A percentile compares a stretch with the other conserved stretches of the same genome.
phyloP scores from a whole-genome alignment of 176 grass and related monocot species.

The Lolium perenne region DNA sequence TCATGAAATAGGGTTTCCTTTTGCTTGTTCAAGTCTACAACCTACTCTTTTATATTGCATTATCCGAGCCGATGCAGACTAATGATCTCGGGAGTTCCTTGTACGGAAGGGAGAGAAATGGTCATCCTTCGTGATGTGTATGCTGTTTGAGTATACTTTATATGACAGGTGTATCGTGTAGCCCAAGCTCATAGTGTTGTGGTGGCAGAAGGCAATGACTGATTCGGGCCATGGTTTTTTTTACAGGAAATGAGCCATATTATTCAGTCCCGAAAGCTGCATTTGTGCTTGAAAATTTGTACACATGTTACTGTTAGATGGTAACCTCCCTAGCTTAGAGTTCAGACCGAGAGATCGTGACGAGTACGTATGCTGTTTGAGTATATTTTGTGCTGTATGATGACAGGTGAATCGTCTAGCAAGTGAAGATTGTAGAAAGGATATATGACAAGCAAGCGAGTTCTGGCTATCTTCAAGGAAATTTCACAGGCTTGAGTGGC shows the following conservation, averaged over 20 bases:
- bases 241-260: not conserved
- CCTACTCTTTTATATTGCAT: not conserved
- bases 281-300: not conserved
- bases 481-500: not conserved
- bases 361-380: not conserved
- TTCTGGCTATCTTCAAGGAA: slow-evolving; percentile 3
- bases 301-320: not conserved
- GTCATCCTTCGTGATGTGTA: not conserved
- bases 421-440: not conserved
- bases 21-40: not conserved
- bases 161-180: no score
- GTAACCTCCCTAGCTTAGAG: not conserved
- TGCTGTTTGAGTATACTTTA: no score
- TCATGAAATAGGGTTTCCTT: not conserved
- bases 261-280: not conserved
- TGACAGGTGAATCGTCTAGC: not conserved
- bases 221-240: not conserved
- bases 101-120: slow-evolving; percentile 31
- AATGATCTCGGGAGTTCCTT: slow-evolving; percentile 27
- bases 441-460: not conserved
- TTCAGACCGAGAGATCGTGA: not conserved
- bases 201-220: not conserved
- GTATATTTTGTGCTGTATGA: not conserved
- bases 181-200: no score
- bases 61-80: not conserved